A percentile compares a stretch with the other conserved stretches of the same genome.
phyloP scores from a whole-genome alignment of 2,329 filamentous ascomycete species.

The Fusarium irregulare region DNA sequence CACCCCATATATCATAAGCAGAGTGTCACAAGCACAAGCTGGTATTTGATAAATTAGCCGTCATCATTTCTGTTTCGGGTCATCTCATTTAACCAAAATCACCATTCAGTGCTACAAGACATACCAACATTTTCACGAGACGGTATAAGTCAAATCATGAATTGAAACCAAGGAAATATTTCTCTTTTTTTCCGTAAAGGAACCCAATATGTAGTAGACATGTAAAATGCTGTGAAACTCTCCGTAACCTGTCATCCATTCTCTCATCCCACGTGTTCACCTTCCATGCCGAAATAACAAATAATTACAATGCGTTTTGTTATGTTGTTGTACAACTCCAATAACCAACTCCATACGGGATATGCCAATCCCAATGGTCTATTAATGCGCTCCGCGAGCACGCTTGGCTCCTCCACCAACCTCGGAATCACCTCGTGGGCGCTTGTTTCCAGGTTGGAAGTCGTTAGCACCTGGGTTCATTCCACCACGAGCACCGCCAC shows the following conservation, averaged over 20 bases:
- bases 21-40: background rate
- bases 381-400: slow-evolving; percentile 55
- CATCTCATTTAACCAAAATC: background rate
- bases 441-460: slow-evolving; percentile 68
- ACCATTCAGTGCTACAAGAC: background rate
- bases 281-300: slow-evolving; percentile 27
- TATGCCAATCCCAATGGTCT: background rate
- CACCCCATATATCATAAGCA: background rate
- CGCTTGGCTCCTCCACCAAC: slow-evolving; percentile 57
- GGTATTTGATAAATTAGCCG: background rate
- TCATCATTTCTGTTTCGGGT: background rate
- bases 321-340: slow-evolving; percentile 42
- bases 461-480: slow-evolving; percentile 66
- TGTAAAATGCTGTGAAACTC: slow-evolving; percentile 35
- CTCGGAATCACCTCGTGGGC: slow-evolving; percentile 65
- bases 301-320: slow-evolving; percentile 41
- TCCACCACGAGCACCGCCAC: slow-evolving; percentile 58
- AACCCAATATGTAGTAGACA: slow-evolving; percentile 36
- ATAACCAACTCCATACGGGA: slow-evolving; percentile 6
- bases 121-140: background rate
- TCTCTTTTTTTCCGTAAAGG: slow-evolving; percentile 42
- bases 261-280: slow-evolving; percentile 27
- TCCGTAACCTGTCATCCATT: slow-evolving; percentile 21
- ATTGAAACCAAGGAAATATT: slow-evolving; percentile 33
- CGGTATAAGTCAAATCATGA: background rate